Conservation (phyloP, 768 basidiomycete species). For the Hemileccinum impolitum region DNA sequence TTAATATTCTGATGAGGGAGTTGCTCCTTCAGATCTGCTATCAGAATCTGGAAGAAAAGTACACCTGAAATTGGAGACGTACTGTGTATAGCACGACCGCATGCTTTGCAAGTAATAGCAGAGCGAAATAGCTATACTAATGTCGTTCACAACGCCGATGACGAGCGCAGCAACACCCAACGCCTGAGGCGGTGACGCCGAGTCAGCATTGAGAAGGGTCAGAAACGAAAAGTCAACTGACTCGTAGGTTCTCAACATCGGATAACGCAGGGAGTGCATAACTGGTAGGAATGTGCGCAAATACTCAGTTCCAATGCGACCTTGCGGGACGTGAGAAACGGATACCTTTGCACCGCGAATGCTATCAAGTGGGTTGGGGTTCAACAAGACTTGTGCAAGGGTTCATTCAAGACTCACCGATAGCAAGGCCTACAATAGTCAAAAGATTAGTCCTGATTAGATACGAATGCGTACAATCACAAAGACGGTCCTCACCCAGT, state of each 20-base stretch:
- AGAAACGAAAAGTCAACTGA: slow-evolving; percentile 21
- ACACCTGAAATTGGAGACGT: slow-evolving; percentile 11
- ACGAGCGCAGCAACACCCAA: slow-evolving; percentile 48
- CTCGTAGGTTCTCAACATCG: slow-evolving; percentile 44
- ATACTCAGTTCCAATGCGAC: not conserved
- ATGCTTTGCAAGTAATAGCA: slow-evolving; percentile 53
- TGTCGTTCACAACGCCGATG: slow-evolving; percentile 49
- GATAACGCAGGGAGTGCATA: slow-evolving; percentile 42
- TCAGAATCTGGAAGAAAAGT: not conserved
- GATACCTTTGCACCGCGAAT: slow-evolving; percentile 44
- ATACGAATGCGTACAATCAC: not conserved
- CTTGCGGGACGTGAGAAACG: slow-evolving; percentile 2
- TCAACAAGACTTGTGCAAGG: not conserved
- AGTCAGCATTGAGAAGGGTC: not conserved
- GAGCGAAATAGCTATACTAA: slow-evolving; percentile 48
- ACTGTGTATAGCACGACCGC: slow-evolving; percentile 48
- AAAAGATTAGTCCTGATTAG: not conserved
- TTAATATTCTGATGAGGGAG: slow-evolving; percentile 53
- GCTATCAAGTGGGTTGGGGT: slow-evolving; percentile 24
- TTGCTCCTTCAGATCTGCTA: slow-evolving; percentile 39
- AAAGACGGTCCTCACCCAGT: slow-evolving; percentile 37
- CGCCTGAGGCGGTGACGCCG: slow-evolving; percentile 27
- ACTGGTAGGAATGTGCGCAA: slow-evolving; percentile 19
- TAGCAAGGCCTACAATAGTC: slow-evolving; percentile 32
- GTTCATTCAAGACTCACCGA: slow-evolving; percentile 29